Base-by-base conservation (phyloP, 2,329 filamentous ascomycete genomes). In the Cordyceps tenuipes region DNA sequence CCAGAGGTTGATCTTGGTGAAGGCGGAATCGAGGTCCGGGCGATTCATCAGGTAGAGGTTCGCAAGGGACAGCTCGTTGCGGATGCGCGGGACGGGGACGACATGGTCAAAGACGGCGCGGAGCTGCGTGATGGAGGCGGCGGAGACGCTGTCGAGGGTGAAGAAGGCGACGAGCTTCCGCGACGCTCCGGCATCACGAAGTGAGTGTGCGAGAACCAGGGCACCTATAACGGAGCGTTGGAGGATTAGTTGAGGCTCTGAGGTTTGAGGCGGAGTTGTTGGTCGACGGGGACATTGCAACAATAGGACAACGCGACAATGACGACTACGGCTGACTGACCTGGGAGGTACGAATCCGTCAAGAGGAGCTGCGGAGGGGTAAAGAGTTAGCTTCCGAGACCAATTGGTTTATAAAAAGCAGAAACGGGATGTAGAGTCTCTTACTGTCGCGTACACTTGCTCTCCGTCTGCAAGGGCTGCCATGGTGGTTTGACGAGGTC, bases 1-100 rank as follows among this genome's bases (percentile, higher is more conserved):
- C 94, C 94, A 99, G 19, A 99, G 80, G 65, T 90, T 86, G 74
- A 99, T 92, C 78, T 99, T 99, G 66, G 94, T 97, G 70, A 97
- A 97, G 64, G 92, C 89, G 31, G 91, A 93, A 69, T 93, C 86
- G 55, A 99, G 81, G 70, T 99, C 94, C 64, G 86, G 83, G 57
- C 94, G 89, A 71, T 91, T 86, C 92, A 99, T 97, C 60, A 97
- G 82, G 72, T 88, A 86, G 60, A 99, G 83, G 69, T 97, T 97
- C 61, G 85, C 85, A 3, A 90, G 88, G 48, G 34, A 36, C 9
- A 82, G 84, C 61, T 83, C 80, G 72, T 92, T 97, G 64, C 82
- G 83, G 69, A 97, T 86, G 64, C 87, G 85, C 59, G 87, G 82
- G 60, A 97, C 90, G 36, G 92, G 87, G 64, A 97, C 88, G 62